A percentile compares a stretch with the other conserved stretches of the same genome.
Conservation (phyloP, 1,139 yeast genomes). For the Geotrichum bryndzae region DNA sequence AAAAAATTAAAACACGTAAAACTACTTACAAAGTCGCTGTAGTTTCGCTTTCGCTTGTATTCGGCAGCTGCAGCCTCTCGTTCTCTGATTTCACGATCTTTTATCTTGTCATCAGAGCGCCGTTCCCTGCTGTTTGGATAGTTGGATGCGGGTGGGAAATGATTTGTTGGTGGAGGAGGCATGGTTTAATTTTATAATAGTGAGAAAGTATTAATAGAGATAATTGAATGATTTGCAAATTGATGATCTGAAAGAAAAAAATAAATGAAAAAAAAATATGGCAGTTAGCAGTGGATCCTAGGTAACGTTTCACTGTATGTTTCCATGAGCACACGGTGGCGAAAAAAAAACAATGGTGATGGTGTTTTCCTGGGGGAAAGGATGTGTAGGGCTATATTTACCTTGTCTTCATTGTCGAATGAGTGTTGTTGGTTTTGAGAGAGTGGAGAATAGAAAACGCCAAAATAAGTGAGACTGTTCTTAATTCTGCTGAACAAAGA, state of each 20-base stretch:
- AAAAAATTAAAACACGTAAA: neutral
- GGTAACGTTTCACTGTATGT: neutral
- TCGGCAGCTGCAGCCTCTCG: constrained; percentile 20
- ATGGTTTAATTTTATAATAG: neutral
- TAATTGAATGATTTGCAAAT: neutral
- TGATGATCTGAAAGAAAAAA: neutral
- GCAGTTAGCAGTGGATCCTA: neutral
- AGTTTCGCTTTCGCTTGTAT: constrained; percentile 29
- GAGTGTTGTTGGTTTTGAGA: neutral
- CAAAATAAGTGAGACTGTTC: neutral
- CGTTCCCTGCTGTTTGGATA: constrained; percentile 3
- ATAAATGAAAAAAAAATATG: neutral
- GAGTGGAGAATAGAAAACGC: neutral
- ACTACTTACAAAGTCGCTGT: constrained; percentile 12
- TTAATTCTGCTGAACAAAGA: neutral
- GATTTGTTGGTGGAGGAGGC: constrained; percentile 10
- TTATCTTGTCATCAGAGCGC: neutral
- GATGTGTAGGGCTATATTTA: neutral
- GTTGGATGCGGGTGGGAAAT: constrained; percentile 6
- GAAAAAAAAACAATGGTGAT: neutral
- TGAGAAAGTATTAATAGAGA: neutral
- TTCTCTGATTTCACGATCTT: constrained; percentile 14
- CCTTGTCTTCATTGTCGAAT: neutral
- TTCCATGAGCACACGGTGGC: neutral
- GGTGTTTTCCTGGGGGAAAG: neutral